Evolutionary conservation across 352 stramenopile species (phyloP).

Genomic region (Globisporangium cederbergense): DNA sequence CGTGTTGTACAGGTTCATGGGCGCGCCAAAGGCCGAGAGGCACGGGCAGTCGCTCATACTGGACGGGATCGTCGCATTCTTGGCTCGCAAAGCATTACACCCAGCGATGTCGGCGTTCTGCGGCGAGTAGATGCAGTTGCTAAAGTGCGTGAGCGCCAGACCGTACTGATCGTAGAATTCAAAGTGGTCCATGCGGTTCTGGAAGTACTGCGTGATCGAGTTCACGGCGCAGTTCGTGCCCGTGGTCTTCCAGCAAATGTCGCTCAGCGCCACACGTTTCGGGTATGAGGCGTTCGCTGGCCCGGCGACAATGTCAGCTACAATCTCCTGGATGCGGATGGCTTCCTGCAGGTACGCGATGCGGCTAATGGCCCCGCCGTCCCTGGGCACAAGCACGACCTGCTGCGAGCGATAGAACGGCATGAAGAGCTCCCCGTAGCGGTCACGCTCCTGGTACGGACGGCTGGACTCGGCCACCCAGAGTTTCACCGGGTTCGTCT

Average conservation of each 20-base stretch:
- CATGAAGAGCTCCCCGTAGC: slow-evolving; percentile 49
- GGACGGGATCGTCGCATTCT: slow-evolving; percentile 34
- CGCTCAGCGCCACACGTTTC: slow-evolving; percentile 27
- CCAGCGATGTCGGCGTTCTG: slow-evolving; percentile 35
- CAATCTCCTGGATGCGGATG: slow-evolving; percentile 38
- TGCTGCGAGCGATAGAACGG: slow-evolving; percentile 55
- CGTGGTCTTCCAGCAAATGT: slow-evolving; percentile 55
- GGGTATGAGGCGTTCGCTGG: slow-evolving; percentile 14
- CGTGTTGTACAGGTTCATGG: slow-evolving; percentile 73
- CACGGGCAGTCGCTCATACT: slow-evolving; percentile 69
- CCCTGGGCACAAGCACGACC: slow-evolving; percentile 49
- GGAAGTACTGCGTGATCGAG: slow-evolving; percentile 63
- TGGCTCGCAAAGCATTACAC: slow-evolving; percentile 30
- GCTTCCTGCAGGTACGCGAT: slow-evolving; percentile 42
- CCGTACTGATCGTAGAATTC: slow-evolving; percentile 46
- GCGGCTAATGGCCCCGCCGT: slow-evolving; percentile 38
- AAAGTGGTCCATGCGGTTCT: slow-evolving; percentile 55
- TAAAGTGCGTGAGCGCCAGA: slow-evolving; percentile 39
- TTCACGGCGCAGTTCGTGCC: slow-evolving; percentile 49
- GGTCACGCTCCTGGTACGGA: slow-evolving; percentile 37
- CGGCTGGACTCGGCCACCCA: slow-evolving; percentile 45
- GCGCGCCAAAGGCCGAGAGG: slow-evolving; percentile 52
- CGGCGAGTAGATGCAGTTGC: slow-evolving; percentile 41
- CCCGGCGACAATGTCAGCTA: slow-evolving; percentile 20
- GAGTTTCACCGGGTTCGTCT: slow-evolving; percentile 52